Base-by-base conservation (phyloP, 1,284 basidiomycete genomes). In the Boletus putidus region DNA sequence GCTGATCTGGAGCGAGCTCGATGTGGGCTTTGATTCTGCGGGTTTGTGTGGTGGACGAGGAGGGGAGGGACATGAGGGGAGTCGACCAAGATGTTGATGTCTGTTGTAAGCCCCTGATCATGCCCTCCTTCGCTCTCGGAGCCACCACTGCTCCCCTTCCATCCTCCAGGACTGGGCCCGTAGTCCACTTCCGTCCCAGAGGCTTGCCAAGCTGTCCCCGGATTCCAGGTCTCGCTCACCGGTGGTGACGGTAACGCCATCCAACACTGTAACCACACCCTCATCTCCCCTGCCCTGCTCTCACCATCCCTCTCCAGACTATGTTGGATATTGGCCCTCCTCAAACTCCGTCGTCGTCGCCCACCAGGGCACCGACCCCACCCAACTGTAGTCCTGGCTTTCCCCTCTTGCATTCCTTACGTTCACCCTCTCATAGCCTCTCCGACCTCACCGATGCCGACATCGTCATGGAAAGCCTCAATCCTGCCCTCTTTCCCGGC, bases 1-100 rank as follows among this genome's bases (percentile, higher is more conserved):
- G 89, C 65, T 91, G 88, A 66, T 87, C 84, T 14, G 85, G 78
- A 3, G 86, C 82, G 47, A 88, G 80, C 49, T 83, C 82, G 52
- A 90, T 86, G 49, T 73, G 82, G 29, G 79, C 78, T 64, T 86
- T 88, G 68, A 86, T 82, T 56, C 81, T 82, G 39, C 87, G 81
- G 18, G 74, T 21, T 62, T 82, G 86, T 31, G 39, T 69, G 42
- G 50, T 2, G 12, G 62, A 50, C 3, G 53, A 21, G 3, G 35
- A 29, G 21, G 62, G 57, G 40, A 69, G 54, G 25, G 70, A 64
- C 69, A 70, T 72, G 61, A 39, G 27, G 62, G 55, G 14, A 59
- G 56, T 52, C 39, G 58, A 21, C 31, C 43, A 20, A 25, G 49
- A 45, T 67, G 65, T 66, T 69, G 65, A 54, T 59, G 43, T 57